Base-by-base conservation (phyloP, 495 filamentous ascomycete genomes). In the Corynascus novoguineensis region DNA sequence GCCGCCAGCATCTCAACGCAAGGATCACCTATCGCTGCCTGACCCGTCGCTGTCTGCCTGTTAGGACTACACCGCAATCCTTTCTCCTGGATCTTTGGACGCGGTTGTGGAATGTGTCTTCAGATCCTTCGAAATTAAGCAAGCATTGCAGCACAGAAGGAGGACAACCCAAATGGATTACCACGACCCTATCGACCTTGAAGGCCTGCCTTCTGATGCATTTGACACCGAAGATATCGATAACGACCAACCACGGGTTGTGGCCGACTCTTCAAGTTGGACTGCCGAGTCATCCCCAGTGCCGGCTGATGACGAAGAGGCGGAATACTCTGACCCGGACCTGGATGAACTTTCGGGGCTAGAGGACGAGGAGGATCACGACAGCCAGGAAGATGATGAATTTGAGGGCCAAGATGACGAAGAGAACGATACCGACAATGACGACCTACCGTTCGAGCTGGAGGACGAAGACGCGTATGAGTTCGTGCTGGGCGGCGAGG, bases 381-480 rank as follows among this genome's bases (percentile, higher is more conserved):
- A 41, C 4, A 19, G n/a, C 21, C 40, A 46, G 4, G 19, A 44
- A 15, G 52, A 63, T 0, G 27, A 53, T 11, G 17, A 59, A 2
- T 31, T 19, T 12, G 29, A 31, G 5, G 44, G 21, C 48, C 25
- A 28, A 25, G 50, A 45, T 14, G 61, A 55, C 19, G 35, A 52
- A n/a, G 32, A 55, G 1, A 11, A 3, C 25, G 51, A 53, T 14
- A 0, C 11, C 40, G 51, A n/a, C n/a, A 38, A 53, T 5, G 25
- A 41, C 27, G 42, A 51, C 17, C 47, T 12, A 14, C n/a, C n/a
- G n/a, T n/a, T n/a, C n/a, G n/a, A n/a, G n/a, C n/a, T n/a, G n/a
- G 35, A 51, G 12, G 38, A 60, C 59, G 53, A 57, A 12, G 31
- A 46, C 22, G 40, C 32, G 25, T n/a, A 17, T 7, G 48, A 35